These are phyloP conservation scores for Amanita rubescens DNA, from an alignment of 768 basidiomycete genomes.

Conservation along the genomic window DNA sequence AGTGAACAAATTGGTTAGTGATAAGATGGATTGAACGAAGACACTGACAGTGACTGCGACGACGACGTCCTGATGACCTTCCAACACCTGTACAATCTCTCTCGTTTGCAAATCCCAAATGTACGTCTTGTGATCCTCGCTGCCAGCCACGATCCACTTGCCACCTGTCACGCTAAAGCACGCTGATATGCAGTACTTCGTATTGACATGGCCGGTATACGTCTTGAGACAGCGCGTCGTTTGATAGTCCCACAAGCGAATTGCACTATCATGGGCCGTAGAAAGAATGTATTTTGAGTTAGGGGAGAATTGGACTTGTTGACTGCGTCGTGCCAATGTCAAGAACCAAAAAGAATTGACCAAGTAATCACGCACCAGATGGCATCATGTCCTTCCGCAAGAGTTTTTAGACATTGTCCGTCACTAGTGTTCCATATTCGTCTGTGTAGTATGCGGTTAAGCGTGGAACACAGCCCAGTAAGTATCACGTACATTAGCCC, in stretches of 20 bases:
- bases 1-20: conserved; percentile 4
- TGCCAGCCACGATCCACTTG: conserved; percentile 88
- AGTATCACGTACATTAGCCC: conserved; percentile 74
- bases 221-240: conserved; percentile 87
- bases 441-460: conserved; percentile 35
- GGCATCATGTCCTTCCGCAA: conserved; percentile 84
- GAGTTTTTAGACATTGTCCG: conserved; percentile 93
- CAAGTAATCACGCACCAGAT: conserved; percentile 54
- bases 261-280: conserved; percentile 87
- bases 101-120: conserved; percentile 89
- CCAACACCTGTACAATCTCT: conserved; percentile 71
- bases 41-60: conserved; percentile 67
- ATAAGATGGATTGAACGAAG: conserved; percentile 5
- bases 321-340: conserved; percentile 34
- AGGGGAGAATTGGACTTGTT: conserved; percentile 91
- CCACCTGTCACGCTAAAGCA: conserved; percentile 82
- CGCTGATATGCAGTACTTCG: conserved; percentile 77
- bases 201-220: conserved; percentile 75
- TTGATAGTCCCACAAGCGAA: conserved; percentile 94
- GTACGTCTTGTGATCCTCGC: conserved; percentile 84
- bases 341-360: not conserved
- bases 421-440: conserved; percentile 93
- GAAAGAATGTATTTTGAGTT: conserved; percentile 94
- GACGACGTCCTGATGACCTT: conserved; percentile 75
- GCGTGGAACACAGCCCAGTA: conserved; percentile 4